A percentile compares a stretch with the other conserved stretches of the same genome.
These are phyloP conservation scores for Nakazawaea wyomingensis DNA, from an alignment of 805 yeast genomes.

Conservation along the genomic window DNA sequence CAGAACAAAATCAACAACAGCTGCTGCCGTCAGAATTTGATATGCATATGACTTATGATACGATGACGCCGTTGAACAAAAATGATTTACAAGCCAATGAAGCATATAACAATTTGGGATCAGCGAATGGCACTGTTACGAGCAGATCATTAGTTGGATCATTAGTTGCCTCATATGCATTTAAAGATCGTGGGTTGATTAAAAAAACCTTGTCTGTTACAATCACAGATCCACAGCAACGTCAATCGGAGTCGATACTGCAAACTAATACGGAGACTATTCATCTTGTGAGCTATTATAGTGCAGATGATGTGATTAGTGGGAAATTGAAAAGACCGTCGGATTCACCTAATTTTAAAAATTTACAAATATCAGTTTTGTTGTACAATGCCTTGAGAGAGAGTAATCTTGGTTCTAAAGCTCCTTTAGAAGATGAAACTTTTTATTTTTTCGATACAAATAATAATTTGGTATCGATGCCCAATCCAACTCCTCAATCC, in stretches of 20 bases:
- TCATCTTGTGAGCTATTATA: conserved; percentile 77
- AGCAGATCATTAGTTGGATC: conserved; percentile 50
- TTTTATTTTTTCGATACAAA: conserved; percentile 39
- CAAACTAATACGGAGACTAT: conserved; percentile 35
- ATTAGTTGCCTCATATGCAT: conserved; percentile 53
- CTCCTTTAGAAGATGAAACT: conserved; percentile 43
- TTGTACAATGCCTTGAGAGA: conserved; percentile 55
- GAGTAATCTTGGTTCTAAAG: conserved; percentile 53
- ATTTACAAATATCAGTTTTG: conserved; percentile 39
- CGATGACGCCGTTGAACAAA: conserved; percentile 2
- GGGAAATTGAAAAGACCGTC: conserved; percentile 56
- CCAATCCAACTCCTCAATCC: conserved; percentile 12
- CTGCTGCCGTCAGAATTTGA: background rate
- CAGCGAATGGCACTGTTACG: conserved; percentile 11
- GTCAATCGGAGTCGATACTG: conserved; percentile 15
- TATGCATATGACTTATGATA: background rate
- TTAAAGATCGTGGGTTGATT: conserved; percentile 67
- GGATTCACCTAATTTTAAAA: conserved; percentile 43
- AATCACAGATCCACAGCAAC: conserved; percentile 27
- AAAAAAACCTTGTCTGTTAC: conserved; percentile 77
- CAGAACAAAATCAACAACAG: conserved; percentile 15
- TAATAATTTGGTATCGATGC: conserved; percentile 13
- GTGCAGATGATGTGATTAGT: conserved; percentile 64
- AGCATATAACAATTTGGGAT: conserved; percentile 1
- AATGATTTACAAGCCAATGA: conserved; percentile 6